A percentile compares a stretch with the other conserved stretches of the same genome.
phyloP scores from a whole-genome alignment of 768 basidiomycete genomes.

The Tulasnella sp. region DNA sequence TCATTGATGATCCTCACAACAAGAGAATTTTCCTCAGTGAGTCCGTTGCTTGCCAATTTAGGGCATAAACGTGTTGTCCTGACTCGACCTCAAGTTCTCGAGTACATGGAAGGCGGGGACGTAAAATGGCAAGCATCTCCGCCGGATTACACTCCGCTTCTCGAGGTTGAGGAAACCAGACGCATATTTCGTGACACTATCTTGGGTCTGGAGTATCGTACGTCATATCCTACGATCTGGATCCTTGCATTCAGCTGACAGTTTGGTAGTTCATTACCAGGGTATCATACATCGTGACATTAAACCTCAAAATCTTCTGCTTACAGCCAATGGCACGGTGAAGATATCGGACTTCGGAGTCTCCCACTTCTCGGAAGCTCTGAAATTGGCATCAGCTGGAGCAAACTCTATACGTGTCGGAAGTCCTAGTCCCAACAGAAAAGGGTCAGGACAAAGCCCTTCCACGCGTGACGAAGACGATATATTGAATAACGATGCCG shows the following conservation, averaged over 20 bases:
- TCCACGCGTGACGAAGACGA: slow-evolving; percentile 22
- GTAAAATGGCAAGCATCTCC: slow-evolving; percentile 67
- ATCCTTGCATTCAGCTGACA: slow-evolving; percentile 9
- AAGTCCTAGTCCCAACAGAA: slow-evolving; percentile 11
- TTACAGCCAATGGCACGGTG: slow-evolving; percentile 76
- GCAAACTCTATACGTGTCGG: slow-evolving; percentile 21
- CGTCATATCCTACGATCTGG: slow-evolving; percentile 27
- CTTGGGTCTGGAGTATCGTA: slow-evolving; percentile 88
- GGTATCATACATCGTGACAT: slow-evolving; percentile 99
- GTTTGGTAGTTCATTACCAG: slow-evolving; percentile 71
- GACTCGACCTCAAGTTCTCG: slow-evolving; percentile 54
- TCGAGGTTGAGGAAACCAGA: slow-evolving; percentile 70
- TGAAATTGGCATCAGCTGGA: slow-evolving; percentile 56
- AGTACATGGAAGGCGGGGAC: slow-evolving; percentile 91
- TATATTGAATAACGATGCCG: slow-evolving; percentile 68
- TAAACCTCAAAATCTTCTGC: slow-evolving; percentile 94
- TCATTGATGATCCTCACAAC: slow-evolving; percentile 82
- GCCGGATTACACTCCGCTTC: slow-evolving; percentile 47
- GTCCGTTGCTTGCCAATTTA: slow-evolving; percentile 28
- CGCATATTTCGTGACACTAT: slow-evolving; percentile 87
- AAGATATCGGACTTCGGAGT: slow-evolving; percentile 99
- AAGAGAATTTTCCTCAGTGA: slow-evolving; percentile 89
- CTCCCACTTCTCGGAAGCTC: slow-evolving; percentile 87
- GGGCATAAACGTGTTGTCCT: neutral
- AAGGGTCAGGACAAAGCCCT: neutral